Evolutionary conservation across 1,284 basidiomycete genomes (phyloP).

Genomic region (Puccinia hordei): DNA sequence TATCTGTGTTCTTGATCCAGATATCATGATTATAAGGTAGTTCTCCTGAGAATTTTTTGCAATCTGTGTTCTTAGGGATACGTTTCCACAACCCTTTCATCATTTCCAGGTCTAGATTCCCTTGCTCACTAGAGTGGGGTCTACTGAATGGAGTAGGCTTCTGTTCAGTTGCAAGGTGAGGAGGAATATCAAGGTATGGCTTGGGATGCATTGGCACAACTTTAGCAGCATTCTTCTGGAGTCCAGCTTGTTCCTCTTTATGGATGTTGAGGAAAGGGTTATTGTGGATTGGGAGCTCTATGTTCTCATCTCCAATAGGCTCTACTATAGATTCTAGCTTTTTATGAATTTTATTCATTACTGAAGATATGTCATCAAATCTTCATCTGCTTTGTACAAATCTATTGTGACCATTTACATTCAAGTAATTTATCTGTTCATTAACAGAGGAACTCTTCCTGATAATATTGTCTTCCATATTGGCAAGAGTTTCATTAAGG

Average conservation of each 20-base stretch:
- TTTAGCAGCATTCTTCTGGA: no score
- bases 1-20: not conserved
- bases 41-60: conserved; percentile 9
- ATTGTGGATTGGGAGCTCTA: no score
- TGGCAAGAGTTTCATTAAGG: not conserved
- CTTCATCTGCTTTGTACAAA: not conserved
- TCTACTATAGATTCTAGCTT: no score
- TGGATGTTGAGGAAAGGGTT: no score
- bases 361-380: not conserved
- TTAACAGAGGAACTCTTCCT: not conserved
- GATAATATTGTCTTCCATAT: not conserved
- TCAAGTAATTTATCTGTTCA: not conserved
- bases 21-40: not conserved
- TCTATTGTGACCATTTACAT: not conserved
- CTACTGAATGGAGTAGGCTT: no score
- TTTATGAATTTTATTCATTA: no score
- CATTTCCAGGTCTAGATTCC: not conserved
- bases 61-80: not conserved
- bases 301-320: no score
- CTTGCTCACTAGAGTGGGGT: no score
- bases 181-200: no score
- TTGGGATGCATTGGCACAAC: no score
- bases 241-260: no score
- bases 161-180: no score
- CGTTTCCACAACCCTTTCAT: not conserved